These are phyloP conservation scores for Lachnellula subtilissima DNA, from an alignment of 2,329 filamentous ascomycete species.

Conservation along the genomic window DNA sequence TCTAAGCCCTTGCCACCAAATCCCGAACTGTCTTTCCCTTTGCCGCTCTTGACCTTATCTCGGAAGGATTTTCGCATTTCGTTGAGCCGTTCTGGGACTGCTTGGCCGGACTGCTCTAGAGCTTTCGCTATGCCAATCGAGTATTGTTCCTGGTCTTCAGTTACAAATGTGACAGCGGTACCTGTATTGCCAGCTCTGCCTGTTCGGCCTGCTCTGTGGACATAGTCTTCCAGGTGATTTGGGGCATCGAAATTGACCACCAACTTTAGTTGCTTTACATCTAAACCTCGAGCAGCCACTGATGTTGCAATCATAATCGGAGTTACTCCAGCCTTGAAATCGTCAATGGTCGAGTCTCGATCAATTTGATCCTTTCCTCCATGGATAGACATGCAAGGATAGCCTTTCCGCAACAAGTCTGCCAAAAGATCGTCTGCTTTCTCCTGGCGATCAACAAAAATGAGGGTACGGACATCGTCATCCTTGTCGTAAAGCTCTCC, in stretches of 20 bases:
- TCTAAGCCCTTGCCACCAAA: slow-evolving; percentile 96
- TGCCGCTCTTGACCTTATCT: slow-evolving; percentile 88
- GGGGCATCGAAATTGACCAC: slow-evolving; percentile 95
- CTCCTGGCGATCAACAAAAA: slow-evolving; percentile 91
- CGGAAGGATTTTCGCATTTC: slow-evolving; percentile 69
- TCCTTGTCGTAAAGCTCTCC: slow-evolving; percentile 82
- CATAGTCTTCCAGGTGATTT: slow-evolving; percentile 94
- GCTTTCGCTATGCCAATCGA: slow-evolving; percentile 88
- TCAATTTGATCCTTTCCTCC: slow-evolving; percentile 92
- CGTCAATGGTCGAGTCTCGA: slow-evolving; percentile 83
- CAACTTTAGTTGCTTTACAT: slow-evolving; percentile 92
- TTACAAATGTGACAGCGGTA: slow-evolving; percentile 91
- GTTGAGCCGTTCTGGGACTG: slow-evolving; percentile 65
- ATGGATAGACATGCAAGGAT: slow-evolving; percentile 89
- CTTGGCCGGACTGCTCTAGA: slow-evolving; percentile 75
- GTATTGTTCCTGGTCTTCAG: slow-evolving; percentile 85
- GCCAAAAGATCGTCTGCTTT: slow-evolving; percentile 76
- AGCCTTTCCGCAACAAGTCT: slow-evolving; percentile 76
- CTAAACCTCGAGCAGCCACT: slow-evolving; percentile 87
- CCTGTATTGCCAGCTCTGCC: slow-evolving; percentile 92
- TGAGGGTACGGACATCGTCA: slow-evolving; percentile 82
- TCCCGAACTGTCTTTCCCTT: slow-evolving; percentile 82
- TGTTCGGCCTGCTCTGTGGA: slow-evolving; percentile 89
- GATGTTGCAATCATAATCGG: slow-evolving; percentile 92
- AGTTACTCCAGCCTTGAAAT: slow-evolving; percentile 88